A percentile compares a stretch with the other conserved stretches of the same genome.
phyloP scores from a whole-genome alignment of 2,329 filamentous ascomycete genomes.

The Aspergillus fijiensis region DNA sequence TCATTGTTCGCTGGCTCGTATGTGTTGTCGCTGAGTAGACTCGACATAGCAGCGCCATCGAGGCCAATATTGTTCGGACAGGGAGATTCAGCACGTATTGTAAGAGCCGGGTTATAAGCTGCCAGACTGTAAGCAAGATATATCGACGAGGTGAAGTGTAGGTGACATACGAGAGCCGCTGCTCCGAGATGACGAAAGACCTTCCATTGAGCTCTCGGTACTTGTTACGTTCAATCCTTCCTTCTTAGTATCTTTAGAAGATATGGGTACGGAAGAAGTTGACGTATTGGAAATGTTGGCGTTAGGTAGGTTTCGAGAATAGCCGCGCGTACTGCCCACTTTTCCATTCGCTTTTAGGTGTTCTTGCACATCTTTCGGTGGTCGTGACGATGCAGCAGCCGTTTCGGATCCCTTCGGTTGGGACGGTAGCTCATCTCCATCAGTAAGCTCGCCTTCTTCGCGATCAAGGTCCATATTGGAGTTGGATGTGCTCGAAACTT shows the following conservation, averaged over 20 bases:
- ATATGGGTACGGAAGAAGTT: not conserved
- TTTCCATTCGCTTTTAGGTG: not conserved
- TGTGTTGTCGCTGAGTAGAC: not conserved
- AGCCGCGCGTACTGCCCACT: not conserved
- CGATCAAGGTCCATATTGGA: slow-evolving; percentile 45
- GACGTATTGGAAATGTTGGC: not conserved
- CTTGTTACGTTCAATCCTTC: slow-evolving; percentile 25
- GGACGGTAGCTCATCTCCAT: slow-evolving; percentile 53
- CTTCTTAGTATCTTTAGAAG: not conserved
- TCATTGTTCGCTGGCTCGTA: slow-evolving; percentile 9
- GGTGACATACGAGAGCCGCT: slow-evolving; percentile 34
- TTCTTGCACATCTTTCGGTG: not conserved
- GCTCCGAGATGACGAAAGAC: slow-evolving; percentile 26
- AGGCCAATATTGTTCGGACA: slow-evolving; percentile 13
- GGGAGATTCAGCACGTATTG: slow-evolving; percentile 23
- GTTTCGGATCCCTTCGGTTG: not conserved
- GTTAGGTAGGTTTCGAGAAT: not conserved
- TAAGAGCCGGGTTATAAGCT: slow-evolving; percentile 39
- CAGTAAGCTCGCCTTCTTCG: slow-evolving; percentile 78
- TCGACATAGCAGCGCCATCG: slow-evolving; percentile 3
- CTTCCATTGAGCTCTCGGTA: slow-evolving; percentile 25
- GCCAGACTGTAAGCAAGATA: slow-evolving; percentile 21
- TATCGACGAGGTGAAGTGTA: not conserved
- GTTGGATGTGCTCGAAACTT: slow-evolving; percentile 21
- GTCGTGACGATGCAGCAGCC: not conserved